Evolutionary conservation across 1,284 basidiomycete species (phyloP).

Genomic region (Flammula alnicola): DNA sequence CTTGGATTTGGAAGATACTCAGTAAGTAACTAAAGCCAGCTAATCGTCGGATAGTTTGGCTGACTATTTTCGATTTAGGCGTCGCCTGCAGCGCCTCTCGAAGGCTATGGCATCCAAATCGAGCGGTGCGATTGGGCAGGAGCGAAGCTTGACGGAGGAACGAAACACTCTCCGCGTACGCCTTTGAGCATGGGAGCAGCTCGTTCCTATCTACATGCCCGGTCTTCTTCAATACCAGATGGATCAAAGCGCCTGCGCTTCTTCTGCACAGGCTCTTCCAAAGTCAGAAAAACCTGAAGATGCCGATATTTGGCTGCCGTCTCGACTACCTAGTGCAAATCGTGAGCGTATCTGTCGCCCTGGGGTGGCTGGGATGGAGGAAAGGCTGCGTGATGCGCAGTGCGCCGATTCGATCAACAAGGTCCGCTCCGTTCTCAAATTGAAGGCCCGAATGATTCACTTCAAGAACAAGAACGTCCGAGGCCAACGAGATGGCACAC

Average conservation of each 20-base stretch:
- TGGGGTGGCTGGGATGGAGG: slow-evolving; percentile 6
- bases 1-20: slow-evolving; percentile 10
- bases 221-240: too few species aligned
- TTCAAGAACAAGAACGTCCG: slow-evolving; percentile 17
- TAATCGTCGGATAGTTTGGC: background rate
- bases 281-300: background rate
- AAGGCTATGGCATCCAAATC: too few species aligned
- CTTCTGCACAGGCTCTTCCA: too few species aligned
- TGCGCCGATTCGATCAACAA: slow-evolving; percentile 14
- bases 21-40: background rate
- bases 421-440: slow-evolving; percentile 13
- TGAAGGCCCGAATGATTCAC: slow-evolving; percentile 12
- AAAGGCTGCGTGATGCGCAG: slow-evolving; percentile 13
- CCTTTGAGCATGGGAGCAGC: too few species aligned
- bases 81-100: background rate
- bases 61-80: background rate
- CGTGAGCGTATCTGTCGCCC: background rate
- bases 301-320: slow-evolving; percentile 3
- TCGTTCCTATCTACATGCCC: too few species aligned
- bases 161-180: too few species aligned
- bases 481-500: slow-evolving; percentile 15
- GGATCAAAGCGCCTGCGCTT: too few species aligned
- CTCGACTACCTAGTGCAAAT: background rate
- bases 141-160: too few species aligned
- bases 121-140: too few species aligned